Percentiles rank a stretch among this genome's conserved stretches.
These are phyloP conservation scores for Microsporum ferrugineum DNA, from an alignment of 2,329 filamentous ascomycete species.

Conservation along the genomic window DNA sequence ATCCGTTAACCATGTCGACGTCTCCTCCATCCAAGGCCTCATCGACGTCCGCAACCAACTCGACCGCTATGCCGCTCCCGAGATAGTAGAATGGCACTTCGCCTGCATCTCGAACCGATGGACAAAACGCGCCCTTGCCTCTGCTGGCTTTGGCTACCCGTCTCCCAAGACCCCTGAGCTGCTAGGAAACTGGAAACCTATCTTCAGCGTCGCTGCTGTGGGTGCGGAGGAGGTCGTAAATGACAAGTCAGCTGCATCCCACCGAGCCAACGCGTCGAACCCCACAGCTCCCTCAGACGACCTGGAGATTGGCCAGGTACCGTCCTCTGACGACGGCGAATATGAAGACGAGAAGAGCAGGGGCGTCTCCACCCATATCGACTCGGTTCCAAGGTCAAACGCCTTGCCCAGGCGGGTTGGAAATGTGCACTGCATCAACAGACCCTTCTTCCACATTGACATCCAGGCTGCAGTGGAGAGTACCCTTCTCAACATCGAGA, in stretches of 20 bases:
- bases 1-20: slow-evolving; percentile 45
- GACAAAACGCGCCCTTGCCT: slow-evolving; percentile 46
- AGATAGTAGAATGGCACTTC: slow-evolving; percentile 34
- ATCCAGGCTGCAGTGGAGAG: slow-evolving; percentile 11
- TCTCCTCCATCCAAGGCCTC: slow-evolving; percentile 44
- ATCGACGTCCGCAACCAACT: slow-evolving; percentile 46
- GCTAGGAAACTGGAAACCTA: slow-evolving; percentile 11
- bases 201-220: slow-evolving; percentile 11
- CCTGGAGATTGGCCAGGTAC: not conserved
- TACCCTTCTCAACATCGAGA: slow-evolving; percentile 9
- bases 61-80: slow-evolving; percentile 38
- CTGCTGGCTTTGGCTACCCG: slow-evolving; percentile 44
- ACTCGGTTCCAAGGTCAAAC: not conserved
- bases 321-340: not conserved
- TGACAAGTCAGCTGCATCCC: not conserved
- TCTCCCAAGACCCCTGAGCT: slow-evolving; percentile 6
- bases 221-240: slow-evolving; percentile 3
- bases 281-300: not conserved
- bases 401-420: slow-evolving; percentile 5
- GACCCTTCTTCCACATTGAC: slow-evolving; percentile 12
- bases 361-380: not conserved
- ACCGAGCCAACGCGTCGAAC: not conserved
- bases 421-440: slow-evolving; percentile 11
- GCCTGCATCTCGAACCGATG: slow-evolving; percentile 45
- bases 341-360: not conserved